Evolutionary conservation across 495 filamentous ascomycete genomes (phyloP), one percentile per base, ranked within the genome.

Genomic region (Apodospora peruviana): DNA sequence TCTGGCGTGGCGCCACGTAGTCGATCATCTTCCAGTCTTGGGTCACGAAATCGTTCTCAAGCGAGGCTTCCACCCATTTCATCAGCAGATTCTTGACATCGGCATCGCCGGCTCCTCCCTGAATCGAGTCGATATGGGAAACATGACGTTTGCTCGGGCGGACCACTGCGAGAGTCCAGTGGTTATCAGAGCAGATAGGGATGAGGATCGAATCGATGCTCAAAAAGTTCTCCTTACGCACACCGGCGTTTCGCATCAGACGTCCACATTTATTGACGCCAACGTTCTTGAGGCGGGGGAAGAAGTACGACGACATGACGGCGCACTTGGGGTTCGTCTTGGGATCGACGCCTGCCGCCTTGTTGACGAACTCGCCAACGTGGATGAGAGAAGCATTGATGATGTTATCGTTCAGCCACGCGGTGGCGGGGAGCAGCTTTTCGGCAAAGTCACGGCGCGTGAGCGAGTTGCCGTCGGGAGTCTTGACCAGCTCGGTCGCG

Each of bases 401-500:
- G 17, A 88, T 76, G 44, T 90, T 85, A 62, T 95, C 89, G 56
- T 95, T 93, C 0, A 96, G 69, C 90, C 90, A 96, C 0, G 66
- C 70, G 8, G 61, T 57, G 2, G 63, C 47, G 12, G 65, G 64
- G 16, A 85, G 66, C 43, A 91, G 47, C 66, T 77, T 69, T 19
- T 64, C 65, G 0, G 43, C 58, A 29, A 95, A 83, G 54, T 91
- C 87, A 43, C 73, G 72, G 4, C 72, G 66, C 17, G 60, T 75
- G 8, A 94, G 62, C 2, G 73, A 64, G 4, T 78, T 75, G 5
- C 83, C 84, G 17, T 77, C 71, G 3, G 71, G 65, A 2, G 72
- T 78, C 19, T 55, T 73, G 2, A 73, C 76, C 1, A 58, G 50
- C 36, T 62, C 57, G 3, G 44, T 48, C 0, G 12, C 18, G 4